Evolutionary conservation across 23 red algal genomes (phyloP).

Genomic region (Gracilaria gracilis): DNA sequence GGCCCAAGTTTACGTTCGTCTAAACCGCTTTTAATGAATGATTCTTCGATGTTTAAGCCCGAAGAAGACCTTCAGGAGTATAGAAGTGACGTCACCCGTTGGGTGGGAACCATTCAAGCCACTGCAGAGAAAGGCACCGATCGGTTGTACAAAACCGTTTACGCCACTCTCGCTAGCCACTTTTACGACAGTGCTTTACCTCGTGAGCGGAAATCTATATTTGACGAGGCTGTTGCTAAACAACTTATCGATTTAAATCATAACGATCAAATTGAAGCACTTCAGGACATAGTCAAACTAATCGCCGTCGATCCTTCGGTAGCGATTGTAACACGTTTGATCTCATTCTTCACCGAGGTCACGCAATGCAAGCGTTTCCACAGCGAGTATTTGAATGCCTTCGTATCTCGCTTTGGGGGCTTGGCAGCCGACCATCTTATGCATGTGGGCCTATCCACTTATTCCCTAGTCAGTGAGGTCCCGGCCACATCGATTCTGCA

Average conservation of each 20-base stretch:
- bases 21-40: no score
- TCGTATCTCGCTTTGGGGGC: background rate
- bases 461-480: background rate
- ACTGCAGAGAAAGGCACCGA: no score
- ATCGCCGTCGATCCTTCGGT: background rate
- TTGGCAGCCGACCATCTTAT: conserved; percentile 5
- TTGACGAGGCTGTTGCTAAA: background rate
- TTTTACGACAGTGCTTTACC: background rate
- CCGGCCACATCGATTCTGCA: conserved; percentile 12
- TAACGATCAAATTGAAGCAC: background rate
- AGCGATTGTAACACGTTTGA: background rate
- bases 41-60: no score
- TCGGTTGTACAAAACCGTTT: no score
- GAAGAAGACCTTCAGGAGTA: no score
- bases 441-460: background rate
- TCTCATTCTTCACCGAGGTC: background rate
- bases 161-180: no score
- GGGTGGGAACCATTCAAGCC: no score
- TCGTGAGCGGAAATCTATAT: background rate
- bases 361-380: background rate
- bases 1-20: no score
- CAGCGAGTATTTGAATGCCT: background rate
- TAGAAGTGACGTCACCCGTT: no score
- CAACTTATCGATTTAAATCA: background rate
- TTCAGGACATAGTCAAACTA: background rate